Evolutionary conservation across 1,284 basidiomycete genomes (phyloP).

Genomic region (Neonothopanus nambi): DNA sequence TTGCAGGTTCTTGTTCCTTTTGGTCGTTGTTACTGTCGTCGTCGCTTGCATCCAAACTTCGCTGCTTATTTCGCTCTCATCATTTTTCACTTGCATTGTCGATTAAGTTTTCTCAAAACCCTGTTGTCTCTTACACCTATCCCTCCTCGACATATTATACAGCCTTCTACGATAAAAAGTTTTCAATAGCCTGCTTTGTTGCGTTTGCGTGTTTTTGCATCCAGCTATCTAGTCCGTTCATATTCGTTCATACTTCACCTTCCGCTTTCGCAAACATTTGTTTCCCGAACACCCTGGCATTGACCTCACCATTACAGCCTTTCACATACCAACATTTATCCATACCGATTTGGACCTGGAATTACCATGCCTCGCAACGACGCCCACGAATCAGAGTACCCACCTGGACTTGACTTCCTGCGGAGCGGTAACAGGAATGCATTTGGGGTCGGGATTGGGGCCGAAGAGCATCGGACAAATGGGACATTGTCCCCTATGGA

Average conservation of each 20-base stretch:
- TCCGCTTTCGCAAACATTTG: too few species aligned
- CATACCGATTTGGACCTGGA: too few species aligned
- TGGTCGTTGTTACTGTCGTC: constrained; percentile 3
- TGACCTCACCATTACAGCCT: too few species aligned
- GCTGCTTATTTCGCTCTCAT: constrained; percentile 3
- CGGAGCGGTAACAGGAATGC: constrained; percentile 21
- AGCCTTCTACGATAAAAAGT: background rate
- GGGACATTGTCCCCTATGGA: background rate
- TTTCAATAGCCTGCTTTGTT: background rate
- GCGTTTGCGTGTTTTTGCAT: background rate
- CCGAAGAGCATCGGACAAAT: constrained; percentile 16
- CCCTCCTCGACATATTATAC: background rate
- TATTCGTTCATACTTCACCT: background rate
- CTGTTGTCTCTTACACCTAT: background rate
- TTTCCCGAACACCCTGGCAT: too few species aligned
- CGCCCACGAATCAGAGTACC: constrained; percentile 45
- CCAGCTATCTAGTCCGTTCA: background rate
- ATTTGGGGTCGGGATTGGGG: constrained; percentile 16
- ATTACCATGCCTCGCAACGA: constrained; percentile 37
- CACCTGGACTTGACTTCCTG: constrained; percentile 31
- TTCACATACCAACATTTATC: too few species aligned
- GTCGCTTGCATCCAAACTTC: constrained; percentile 7
- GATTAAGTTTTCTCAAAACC: background rate
- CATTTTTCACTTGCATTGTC: constrained; percentile 5
- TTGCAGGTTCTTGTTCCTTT: too few species aligned